Conservation (phyloP, 2,329 filamentous ascomycete species). For the Akanthomyces muscarius region DNA sequence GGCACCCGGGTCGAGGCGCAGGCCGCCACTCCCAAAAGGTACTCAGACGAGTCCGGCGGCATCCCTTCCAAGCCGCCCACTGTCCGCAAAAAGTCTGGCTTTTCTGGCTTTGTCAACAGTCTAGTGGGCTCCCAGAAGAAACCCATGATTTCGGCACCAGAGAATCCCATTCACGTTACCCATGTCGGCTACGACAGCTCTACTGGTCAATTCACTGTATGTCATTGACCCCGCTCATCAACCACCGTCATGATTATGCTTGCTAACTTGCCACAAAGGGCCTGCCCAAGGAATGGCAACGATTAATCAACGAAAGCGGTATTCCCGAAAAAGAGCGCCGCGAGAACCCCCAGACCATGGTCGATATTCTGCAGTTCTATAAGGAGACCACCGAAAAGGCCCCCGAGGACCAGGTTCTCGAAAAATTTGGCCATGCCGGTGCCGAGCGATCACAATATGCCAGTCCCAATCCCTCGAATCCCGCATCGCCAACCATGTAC, state of each 20-base stretch:
- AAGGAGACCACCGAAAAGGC: constrained; percentile 83
- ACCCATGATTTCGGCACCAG: constrained; percentile 92
- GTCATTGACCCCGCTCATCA: constrained; percentile 32
- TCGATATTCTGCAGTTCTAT: constrained; percentile 95
- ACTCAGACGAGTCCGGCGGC: constrained; percentile 66
- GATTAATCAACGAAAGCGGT: constrained; percentile 88
- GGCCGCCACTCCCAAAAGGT: constrained; percentile 58
- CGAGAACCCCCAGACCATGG: constrained; percentile 91
- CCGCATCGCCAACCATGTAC: constrained; percentile 51
- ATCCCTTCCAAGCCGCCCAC: constrained; percentile 58
- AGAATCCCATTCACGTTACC: constrained; percentile 96
- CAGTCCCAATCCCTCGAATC: constrained; percentile 39
- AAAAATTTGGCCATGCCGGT: constrained; percentile 91
- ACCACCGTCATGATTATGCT: constrained; percentile 19
- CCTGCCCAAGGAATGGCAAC: constrained; percentile 96
- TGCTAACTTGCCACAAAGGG: constrained; percentile 54
- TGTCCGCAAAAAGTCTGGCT: constrained; percentile 79
- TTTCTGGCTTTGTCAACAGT: constrained; percentile 83
- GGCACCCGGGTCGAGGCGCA: constrained; percentile 29
- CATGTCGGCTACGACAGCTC: constrained; percentile 96
- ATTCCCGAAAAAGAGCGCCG: constrained; percentile 95
- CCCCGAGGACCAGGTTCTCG: constrained; percentile 82
- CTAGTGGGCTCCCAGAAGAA: constrained; percentile 80
- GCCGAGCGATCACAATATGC: constrained; percentile 49
- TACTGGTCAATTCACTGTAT: constrained; percentile 92